Evolutionary conservation across 768 basidiomycete species (phyloP).

Genomic region (Boletus tomentosulus): DNA sequence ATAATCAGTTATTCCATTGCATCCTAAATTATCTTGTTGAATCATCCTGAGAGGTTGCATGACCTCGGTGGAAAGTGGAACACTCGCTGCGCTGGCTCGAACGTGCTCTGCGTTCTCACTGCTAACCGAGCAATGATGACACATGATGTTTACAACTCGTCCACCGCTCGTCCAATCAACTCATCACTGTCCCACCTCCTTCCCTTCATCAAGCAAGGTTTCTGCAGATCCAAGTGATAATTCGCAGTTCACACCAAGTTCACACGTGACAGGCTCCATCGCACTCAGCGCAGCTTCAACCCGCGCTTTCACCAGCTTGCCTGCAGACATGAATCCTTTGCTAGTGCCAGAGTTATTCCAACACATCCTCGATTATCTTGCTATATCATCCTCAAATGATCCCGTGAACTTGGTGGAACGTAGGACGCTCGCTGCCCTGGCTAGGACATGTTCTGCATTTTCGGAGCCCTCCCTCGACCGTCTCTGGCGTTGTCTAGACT

Average conservation of each 20-base stretch:
- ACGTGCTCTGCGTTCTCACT: neutral
- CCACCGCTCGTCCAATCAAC: too few species aligned
- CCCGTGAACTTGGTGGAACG: neutral
- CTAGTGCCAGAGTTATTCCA: neutral
- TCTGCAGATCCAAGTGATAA: too few species aligned
- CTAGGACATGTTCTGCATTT: constrained; percentile 2
- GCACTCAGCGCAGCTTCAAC: neutral
- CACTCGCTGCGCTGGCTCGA: neutral
- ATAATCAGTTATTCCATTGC: neutral
- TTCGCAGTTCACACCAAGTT: too few species aligned
- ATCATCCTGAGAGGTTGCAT: neutral
- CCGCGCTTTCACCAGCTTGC: neutral
- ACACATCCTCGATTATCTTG: neutral
- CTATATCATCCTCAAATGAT: neutral
- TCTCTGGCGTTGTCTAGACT: constrained; percentile 2
- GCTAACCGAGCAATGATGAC: too few species aligned
- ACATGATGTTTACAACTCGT: too few species aligned
- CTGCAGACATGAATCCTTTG: neutral
- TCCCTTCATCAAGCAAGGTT: too few species aligned
- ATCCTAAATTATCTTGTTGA: neutral
- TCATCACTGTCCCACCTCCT: too few species aligned
- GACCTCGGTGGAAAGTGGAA: neutral
- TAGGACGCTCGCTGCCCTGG: neutral
- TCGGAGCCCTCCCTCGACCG: constrained; percentile 3
- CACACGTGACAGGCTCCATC: too few species aligned